Conservation (phyloP, 371 early-diverging fungal genomes). For the Lichtheimia ramosa region DNA sequence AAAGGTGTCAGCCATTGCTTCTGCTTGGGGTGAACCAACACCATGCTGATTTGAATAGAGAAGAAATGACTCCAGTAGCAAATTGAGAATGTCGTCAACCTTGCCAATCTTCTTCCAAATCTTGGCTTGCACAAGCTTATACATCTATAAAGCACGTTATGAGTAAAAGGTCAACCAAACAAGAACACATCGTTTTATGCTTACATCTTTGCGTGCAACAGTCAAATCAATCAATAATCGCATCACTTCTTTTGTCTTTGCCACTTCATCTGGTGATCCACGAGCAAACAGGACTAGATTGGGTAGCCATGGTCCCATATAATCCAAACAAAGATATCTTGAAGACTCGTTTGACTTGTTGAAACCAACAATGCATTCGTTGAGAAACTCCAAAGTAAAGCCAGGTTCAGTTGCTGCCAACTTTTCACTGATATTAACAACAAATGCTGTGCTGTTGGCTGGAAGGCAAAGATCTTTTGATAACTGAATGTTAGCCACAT, state of each 20-base stretch:
- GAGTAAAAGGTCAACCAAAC: not conserved
- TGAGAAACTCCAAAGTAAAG: slow-evolving; percentile 85
- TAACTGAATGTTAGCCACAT: not conserved
- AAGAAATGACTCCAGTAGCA: slow-evolving; percentile 75
- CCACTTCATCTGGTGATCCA: slow-evolving; percentile 9
- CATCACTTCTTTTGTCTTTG: slow-evolving; percentile 71
- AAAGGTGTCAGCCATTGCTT: slow-evolving; percentile 78
- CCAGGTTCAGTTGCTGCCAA: slow-evolving; percentile 73
- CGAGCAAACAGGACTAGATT: slow-evolving; percentile 66
- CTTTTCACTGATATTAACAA: slow-evolving; percentile 70
- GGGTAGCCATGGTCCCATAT: slow-evolving; percentile 84
- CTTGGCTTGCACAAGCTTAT: slow-evolving; percentile 73
- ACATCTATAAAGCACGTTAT: slow-evolving; percentile 43
- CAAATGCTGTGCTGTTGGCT: slow-evolving; percentile 76
- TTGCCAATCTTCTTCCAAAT: slow-evolving; percentile 78
- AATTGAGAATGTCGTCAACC: slow-evolving; percentile 74
- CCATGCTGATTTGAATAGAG: slow-evolving; percentile 77
- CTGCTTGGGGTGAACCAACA: slow-evolving; percentile 73
- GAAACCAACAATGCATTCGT: slow-evolving; percentile 81
- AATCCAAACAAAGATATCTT: slow-evolving; percentile 80
- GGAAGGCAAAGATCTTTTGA: slow-evolving; percentile 80
- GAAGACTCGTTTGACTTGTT: slow-evolving; percentile 64
- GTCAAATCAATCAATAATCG: slow-evolving; percentile 76
- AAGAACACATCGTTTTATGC: slow-evolving; percentile 24
- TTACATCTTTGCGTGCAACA: slow-evolving; percentile 57